Evolutionary conservation across 2,329 filamentous ascomycete genomes (phyloP).

Genomic region (Metarhizium album): DNA sequence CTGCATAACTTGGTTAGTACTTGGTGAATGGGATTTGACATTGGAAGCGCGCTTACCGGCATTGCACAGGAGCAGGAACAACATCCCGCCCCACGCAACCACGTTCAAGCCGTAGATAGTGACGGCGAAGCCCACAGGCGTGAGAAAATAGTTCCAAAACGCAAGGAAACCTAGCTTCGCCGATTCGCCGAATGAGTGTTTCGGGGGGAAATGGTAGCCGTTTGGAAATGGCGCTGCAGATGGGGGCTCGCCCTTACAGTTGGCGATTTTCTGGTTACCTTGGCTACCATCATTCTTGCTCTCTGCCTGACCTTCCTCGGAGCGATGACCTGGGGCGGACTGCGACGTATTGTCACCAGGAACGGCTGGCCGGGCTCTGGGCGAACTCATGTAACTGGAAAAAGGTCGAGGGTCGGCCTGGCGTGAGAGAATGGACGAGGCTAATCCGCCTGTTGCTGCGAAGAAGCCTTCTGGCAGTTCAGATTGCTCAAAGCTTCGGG

Average conservation of each 20-base stretch:
- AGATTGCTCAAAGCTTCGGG: constrained; percentile 32
- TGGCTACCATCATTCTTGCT: constrained; percentile 8
- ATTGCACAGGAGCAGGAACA: constrained; percentile 75
- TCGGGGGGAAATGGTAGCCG: constrained; percentile 55
- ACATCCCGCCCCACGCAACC: constrained; percentile 84
- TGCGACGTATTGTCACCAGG: background rate
- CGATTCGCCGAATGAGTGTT: constrained; percentile 47
- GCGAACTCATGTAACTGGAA: constrained; percentile 11
- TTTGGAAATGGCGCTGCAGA: constrained; percentile 41
- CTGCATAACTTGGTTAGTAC: constrained; percentile 10
- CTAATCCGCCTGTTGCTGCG: constrained; percentile 34
- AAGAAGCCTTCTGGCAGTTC: constrained; percentile 36
- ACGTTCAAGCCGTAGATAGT: constrained; percentile 73
- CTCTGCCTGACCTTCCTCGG: constrained; percentile 1
- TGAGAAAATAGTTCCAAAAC: constrained; percentile 64
- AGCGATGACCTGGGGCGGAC: background rate
- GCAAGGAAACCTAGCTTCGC: constrained; percentile 45
- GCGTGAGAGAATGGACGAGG: constrained; percentile 27
- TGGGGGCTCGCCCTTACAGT: constrained; percentile 14
- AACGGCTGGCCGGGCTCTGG: constrained; percentile 4
- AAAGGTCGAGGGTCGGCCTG: constrained; percentile 11
- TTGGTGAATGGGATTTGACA: background rate
- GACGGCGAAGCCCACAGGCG: constrained; percentile 65
- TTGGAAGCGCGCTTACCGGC: constrained; percentile 25
- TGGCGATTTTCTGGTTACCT: constrained; percentile 11